Conservation (phyloP, 768 basidiomycete genomes). For the Panus rudis region DNA sequence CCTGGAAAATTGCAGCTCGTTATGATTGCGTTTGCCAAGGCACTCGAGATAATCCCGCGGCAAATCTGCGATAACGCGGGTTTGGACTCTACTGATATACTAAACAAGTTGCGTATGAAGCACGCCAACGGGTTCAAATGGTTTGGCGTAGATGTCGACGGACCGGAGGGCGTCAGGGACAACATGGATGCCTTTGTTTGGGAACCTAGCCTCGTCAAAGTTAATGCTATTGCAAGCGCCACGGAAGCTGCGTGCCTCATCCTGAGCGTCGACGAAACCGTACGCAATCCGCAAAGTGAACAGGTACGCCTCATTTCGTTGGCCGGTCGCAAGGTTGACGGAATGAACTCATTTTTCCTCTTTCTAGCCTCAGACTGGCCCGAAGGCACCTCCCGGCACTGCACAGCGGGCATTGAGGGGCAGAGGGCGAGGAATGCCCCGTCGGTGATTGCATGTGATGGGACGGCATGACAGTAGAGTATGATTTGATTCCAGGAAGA, state of each 20-base stretch:
- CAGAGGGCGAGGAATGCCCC: slow-evolving; percentile 75
- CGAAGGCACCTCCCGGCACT: slow-evolving; percentile 85
- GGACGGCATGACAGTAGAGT: slow-evolving; percentile 15
- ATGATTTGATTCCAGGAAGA: slow-evolving; percentile 13
- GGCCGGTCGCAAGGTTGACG: too few relatives aligned
- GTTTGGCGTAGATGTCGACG: slow-evolving; percentile 94
- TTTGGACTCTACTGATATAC: slow-evolving; percentile 91
- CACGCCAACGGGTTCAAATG: slow-evolving; percentile 85
- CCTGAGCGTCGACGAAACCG: slow-evolving; percentile 95
- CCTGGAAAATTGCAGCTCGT: slow-evolving; percentile 94
- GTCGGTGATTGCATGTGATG: slow-evolving; percentile 41
- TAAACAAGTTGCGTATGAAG: slow-evolving; percentile 96
- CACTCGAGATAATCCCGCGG: slow-evolving; percentile 94
- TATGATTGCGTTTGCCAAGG: slow-evolving; percentile 92
- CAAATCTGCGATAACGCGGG: slow-evolving; percentile 99
- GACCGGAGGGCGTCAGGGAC: slow-evolving; percentile 79
- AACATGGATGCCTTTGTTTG: slow-evolving; percentile 98
- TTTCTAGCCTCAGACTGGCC: slow-evolving; percentile 69
- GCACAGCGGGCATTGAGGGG: slow-evolving; percentile 82
- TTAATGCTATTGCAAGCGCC: slow-evolving; percentile 93
- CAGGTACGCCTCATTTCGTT: slow-evolving; percentile 66
- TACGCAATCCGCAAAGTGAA: slow-evolving; percentile 92
- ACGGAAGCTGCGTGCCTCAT: slow-evolving; percentile 95
- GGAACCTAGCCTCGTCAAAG: slow-evolving; percentile 94
- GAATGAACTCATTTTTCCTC: too few relatives aligned